Conservation (phyloP, 768 basidiomycete species). For the Lactifluus piperatus region DNA sequence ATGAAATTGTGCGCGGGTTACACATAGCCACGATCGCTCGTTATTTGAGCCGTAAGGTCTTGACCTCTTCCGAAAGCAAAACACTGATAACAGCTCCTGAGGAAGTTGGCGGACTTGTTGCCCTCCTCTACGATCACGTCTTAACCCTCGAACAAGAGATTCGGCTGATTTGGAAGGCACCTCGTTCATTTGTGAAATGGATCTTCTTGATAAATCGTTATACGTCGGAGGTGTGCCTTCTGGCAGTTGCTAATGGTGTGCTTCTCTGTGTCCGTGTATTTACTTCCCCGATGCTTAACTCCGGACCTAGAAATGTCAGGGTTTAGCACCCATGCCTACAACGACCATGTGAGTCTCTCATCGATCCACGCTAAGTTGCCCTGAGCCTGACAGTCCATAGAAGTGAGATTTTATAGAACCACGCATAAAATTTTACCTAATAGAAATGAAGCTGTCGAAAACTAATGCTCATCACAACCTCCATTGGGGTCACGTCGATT, state of each 20-base stretch:
- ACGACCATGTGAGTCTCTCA: background rate
- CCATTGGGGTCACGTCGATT: constrained; percentile 25
- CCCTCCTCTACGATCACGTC: constrained; percentile 36
- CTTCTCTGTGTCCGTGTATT: background rate
- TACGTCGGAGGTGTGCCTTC: constrained; percentile 24
- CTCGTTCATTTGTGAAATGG: constrained; percentile 30
- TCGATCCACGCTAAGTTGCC: background rate
- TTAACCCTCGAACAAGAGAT: constrained; percentile 36
- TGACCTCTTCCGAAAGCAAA: background rate
- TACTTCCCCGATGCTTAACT: background rate
- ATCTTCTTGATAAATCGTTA: constrained; percentile 36
- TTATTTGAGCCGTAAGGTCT: constrained; percentile 3
- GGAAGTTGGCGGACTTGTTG: constrained; percentile 27
- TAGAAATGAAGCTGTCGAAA: constrained; percentile 25
- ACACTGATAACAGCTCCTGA: background rate
- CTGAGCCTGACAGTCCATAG: background rate
- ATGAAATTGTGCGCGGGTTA: background rate
- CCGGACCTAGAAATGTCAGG: constrained; percentile 23
- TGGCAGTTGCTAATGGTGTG: constrained; percentile 26
- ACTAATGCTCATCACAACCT: constrained; percentile 22
- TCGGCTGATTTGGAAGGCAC: constrained; percentile 33
- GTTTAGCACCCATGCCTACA: constrained; percentile 8
- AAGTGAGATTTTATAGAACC: background rate
- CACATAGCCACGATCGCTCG: background rate
- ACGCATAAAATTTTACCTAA: background rate